Conservation (phyloP, 164 flowering plant genomes). For the Houttuynia cordata region DNA sequence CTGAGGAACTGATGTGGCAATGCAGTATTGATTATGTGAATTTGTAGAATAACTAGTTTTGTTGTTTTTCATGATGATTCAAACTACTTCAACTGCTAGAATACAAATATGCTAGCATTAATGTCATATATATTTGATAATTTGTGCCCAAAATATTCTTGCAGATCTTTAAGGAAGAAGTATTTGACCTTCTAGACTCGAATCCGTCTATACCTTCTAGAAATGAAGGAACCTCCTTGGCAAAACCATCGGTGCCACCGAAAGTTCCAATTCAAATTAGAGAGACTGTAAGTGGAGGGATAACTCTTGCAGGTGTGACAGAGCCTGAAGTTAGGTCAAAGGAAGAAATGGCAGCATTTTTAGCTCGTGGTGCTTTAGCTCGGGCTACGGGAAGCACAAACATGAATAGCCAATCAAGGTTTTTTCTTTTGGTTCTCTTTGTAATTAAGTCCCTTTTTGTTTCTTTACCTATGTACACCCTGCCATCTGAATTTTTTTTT, state of each 20-base stretch:
- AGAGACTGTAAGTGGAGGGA: constrained; percentile 82
- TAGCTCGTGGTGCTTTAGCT: constrained; percentile 66
- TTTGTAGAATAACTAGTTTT: too few relatives aligned
- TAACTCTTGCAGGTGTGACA: constrained; percentile 85
- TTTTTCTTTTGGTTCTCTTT: background rate
- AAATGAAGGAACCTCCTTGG: constrained; percentile 27
- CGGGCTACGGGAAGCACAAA: constrained; percentile 98
- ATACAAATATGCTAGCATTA: too few relatives aligned
- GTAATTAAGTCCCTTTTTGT: background rate
- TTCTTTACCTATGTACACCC: background rate
- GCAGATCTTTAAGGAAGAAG: constrained; percentile 97
- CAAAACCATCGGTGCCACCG: constrained; percentile 39
- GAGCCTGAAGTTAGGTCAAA: constrained; percentile 78
- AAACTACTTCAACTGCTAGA: too few relatives aligned
- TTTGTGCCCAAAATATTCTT: background rate
- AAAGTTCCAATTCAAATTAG: constrained; percentile 90
- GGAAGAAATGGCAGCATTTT: constrained; percentile 79
- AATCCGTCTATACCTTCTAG: constrained; percentile 18
- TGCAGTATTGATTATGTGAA: too few relatives aligned
- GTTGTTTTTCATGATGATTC: too few relatives aligned
- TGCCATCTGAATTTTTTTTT: too few relatives aligned
- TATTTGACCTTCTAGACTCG: constrained; percentile 69
- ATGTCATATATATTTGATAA: too few relatives aligned
- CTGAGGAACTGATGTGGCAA: too few relatives aligned
- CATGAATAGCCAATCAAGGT: constrained; percentile 99